These are phyloP conservation scores for Asterochloris erici DNA, from an alignment of 139 green algal genomes.

Conservation along the genomic window DNA sequence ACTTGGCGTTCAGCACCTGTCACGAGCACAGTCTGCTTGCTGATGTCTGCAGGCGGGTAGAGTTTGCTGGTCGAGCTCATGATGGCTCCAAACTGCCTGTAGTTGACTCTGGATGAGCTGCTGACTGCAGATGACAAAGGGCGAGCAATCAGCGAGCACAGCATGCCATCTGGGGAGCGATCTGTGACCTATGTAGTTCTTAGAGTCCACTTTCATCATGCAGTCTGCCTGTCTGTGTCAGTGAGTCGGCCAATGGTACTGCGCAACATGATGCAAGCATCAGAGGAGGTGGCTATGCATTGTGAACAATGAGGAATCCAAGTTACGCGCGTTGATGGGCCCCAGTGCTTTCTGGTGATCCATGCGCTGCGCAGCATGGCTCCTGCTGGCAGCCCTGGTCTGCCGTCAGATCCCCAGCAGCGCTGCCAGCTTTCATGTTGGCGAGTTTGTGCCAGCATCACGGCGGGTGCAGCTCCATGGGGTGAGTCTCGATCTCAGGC, in stretches of 20 bases:
- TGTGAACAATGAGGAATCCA: too few relatives aligned
- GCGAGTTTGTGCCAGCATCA: slow-evolving; percentile 42
- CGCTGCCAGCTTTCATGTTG: slow-evolving; percentile 2
- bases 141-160: background rate
- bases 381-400: too few relatives aligned
- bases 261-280: too few relatives aligned
- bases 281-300: too few relatives aligned
- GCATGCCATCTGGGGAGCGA: background rate
- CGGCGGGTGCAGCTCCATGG: slow-evolving; percentile 35
- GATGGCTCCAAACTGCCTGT: background rate
- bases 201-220: background rate
- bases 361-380: too few relatives aligned
- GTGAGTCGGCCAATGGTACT: too few relatives aligned
- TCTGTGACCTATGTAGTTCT: background rate
- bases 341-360: too few relatives aligned
- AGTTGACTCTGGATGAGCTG: background rate
- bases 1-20: background rate
- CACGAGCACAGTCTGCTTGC: slow-evolving; percentile 5
- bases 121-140: too few relatives aligned
- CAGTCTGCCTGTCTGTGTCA: too few relatives aligned
- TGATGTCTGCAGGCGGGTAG: slow-evolving; percentile 3
- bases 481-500: slow-evolving; percentile 8
- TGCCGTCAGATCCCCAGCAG: too few relatives aligned
- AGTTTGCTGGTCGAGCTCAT: slow-evolving; percentile 13
- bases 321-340: too few relatives aligned